A percentile compares a stretch with the other conserved stretches of the same genome.
Conservation (phyloP, 371 early-diverging fungal genomes). For the Actinomortierella ambigua region DNA sequence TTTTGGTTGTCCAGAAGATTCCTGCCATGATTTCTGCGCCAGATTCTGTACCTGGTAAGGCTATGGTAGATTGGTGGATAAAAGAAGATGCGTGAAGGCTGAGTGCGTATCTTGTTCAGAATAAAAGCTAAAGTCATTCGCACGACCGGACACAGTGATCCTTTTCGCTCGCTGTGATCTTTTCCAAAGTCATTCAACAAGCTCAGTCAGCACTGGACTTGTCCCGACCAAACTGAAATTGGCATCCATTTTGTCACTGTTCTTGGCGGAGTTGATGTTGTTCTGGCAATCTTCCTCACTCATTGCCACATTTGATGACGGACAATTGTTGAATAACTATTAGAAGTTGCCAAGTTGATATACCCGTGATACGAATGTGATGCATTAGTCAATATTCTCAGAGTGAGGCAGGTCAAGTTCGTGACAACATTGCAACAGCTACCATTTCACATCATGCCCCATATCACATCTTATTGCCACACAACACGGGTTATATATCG, state of each 20-base stretch:
- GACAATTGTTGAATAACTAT: not conserved
- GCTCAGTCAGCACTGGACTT: not conserved
- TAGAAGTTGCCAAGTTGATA: not conserved
- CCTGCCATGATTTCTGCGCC: slow-evolving; percentile 10
- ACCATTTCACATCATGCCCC: too few relatives aligned
- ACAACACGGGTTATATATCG: too few relatives aligned
- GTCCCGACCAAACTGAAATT: not conserved
- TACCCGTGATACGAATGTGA: not conserved
- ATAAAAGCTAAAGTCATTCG: too few relatives aligned
- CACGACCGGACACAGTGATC: too few relatives aligned
- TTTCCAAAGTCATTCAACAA: slow-evolving; percentile 3
- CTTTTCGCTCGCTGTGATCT: too few relatives aligned
- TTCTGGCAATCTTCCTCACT: slow-evolving; percentile 1
- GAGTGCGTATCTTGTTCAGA: not conserved
- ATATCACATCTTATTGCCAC: too few relatives aligned
- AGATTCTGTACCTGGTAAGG: slow-evolving; percentile 1
- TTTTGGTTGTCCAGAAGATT: slow-evolving; percentile 10
- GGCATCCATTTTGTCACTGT: too few relatives aligned
- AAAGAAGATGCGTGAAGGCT: slow-evolving; percentile 6
- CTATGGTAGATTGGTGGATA: not conserved
- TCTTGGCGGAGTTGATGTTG: slow-evolving; percentile 8
- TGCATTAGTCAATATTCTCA: slow-evolving; percentile 1
- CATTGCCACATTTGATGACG: slow-evolving; percentile 1
- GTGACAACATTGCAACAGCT: slow-evolving; percentile 2
- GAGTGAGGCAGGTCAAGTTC: too few relatives aligned